A percentile compares a stretch with the other conserved stretches of the same genome.
Evolutionary conservation across 148 eudicot genomes (phyloP).

Genomic region (Rhododendron williamsianum): DNA sequence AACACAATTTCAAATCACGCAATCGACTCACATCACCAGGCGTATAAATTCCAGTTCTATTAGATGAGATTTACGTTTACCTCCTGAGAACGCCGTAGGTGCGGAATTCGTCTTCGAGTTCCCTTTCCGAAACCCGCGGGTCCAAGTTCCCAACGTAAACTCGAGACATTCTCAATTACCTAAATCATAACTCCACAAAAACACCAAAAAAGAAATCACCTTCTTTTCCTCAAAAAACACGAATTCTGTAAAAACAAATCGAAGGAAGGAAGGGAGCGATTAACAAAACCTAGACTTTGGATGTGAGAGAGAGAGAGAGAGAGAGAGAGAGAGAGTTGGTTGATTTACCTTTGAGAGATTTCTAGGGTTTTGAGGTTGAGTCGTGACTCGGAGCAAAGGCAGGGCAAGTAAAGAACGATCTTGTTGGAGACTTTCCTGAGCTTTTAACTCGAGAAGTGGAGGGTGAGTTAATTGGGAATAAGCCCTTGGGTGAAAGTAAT

Average conservation of each 20-base stretch:
- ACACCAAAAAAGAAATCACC: too few relatives aligned
- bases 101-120: slow-evolving; percentile 78
- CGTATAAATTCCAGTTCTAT: not conserved
- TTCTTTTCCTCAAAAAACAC: not conserved
- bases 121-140: slow-evolving; percentile 64
- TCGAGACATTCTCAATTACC: slow-evolving; percentile 42
- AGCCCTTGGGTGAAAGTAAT: not conserved
- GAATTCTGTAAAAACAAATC: not conserved
- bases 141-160: slow-evolving; percentile 83
- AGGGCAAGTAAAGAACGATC: not conserved
- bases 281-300: not conserved
- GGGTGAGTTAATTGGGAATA: not conserved
- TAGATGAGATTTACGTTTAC: slow-evolving; percentile 32
- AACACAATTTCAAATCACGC: not conserved
- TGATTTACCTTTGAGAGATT: not conserved
- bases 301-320: not conserved
- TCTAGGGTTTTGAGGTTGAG: not conserved
- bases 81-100: slow-evolving; percentile 69
- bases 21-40: not conserved
- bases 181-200: slow-evolving; percentile 4
- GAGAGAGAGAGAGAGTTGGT: not conserved
- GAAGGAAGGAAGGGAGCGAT: not conserved
- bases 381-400: not conserved
- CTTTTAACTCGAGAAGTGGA: not conserved
- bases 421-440: not conserved